Conservation (phyloP, 129 eudicot species). For the Centrapalus pauciflorus region DNA sequence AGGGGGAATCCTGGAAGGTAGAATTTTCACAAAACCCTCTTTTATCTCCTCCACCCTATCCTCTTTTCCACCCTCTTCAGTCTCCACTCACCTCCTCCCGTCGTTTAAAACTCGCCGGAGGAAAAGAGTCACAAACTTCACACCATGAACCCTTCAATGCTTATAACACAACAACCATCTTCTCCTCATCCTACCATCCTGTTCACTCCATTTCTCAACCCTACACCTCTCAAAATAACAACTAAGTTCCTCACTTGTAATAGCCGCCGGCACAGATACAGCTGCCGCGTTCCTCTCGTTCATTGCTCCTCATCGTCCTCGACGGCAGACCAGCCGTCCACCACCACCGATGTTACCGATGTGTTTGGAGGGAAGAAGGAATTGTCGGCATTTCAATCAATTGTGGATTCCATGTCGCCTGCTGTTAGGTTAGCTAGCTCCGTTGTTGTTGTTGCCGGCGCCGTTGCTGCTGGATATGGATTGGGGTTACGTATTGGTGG, state of each 20-base stretch:
- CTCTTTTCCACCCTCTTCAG: not conserved
- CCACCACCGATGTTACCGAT: constrained; percentile 28
- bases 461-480: constrained; percentile 86
- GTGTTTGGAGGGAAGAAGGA: constrained; percentile 70
- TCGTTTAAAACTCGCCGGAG: constrained; percentile 15
- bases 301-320: constrained; percentile 31
- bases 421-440: constrained; percentile 71
- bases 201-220: constrained; percentile 32
- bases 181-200: constrained; percentile 28
- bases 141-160: constrained; percentile 55
- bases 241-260: constrained; percentile 17
- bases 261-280: constrained; percentile 27
- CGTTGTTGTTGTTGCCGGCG: constrained; percentile 60
- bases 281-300: constrained; percentile 19
- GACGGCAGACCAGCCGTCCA: constrained; percentile 21
- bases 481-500: constrained; percentile 66
- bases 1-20: not conserved
- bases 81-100: not conserved
- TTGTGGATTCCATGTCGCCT: constrained; percentile 70
- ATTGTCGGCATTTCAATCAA: constrained; percentile 52
- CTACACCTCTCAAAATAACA: constrained; percentile 22
- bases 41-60: constrained; percentile 11
- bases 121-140: not conserved
- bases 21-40: constrained; percentile 29
- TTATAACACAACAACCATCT: constrained; percentile 41